Conservation (phyloP, 2,329 filamentous ascomycete species). For the Lachnum nothofagi region DNA sequence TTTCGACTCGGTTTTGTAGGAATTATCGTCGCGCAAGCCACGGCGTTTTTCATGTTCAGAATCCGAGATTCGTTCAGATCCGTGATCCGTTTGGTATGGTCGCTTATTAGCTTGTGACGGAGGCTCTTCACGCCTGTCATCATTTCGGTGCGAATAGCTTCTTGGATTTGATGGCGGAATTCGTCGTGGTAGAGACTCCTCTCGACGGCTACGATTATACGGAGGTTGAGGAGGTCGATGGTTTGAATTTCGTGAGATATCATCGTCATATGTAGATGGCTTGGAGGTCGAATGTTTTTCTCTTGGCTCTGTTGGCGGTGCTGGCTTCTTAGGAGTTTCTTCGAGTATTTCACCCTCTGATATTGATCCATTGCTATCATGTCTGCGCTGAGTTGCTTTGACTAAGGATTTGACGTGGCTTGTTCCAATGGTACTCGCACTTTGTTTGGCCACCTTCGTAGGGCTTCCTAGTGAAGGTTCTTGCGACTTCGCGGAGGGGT, state of each 20-base stretch:
- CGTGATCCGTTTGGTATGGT: slow-evolving; percentile 11
- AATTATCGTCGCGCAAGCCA: slow-evolving; percentile 20
- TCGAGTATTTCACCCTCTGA: slow-evolving; percentile 33
- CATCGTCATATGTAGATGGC: slow-evolving; percentile 13
- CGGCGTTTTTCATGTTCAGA: slow-evolving; percentile 18
- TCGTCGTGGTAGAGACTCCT: slow-evolving; percentile 20
- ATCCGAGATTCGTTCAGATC: slow-evolving; percentile 18
- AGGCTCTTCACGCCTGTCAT: slow-evolving; percentile 22
- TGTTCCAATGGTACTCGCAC: slow-evolving; percentile 11
- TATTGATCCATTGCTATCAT: slow-evolving; percentile 21
- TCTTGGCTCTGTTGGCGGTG: slow-evolving; percentile 19
- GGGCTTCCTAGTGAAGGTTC: slow-evolving; percentile 23
- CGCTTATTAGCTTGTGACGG: slow-evolving; percentile 17
- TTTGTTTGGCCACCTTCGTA: slow-evolving; percentile 14
- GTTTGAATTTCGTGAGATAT: neutral
- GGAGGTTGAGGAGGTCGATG: slow-evolving; percentile 7
- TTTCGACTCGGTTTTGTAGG: slow-evolving; percentile 4
- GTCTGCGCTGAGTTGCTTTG: slow-evolving; percentile 12
- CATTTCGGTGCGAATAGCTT: slow-evolving; percentile 12
- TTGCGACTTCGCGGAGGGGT: slow-evolving; percentile 16
- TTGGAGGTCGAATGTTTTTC: slow-evolving; percentile 14
- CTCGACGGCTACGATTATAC: slow-evolving; percentile 2
- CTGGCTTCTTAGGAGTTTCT: slow-evolving; percentile 20
- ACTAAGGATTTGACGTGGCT: slow-evolving; percentile 6
- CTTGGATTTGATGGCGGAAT: slow-evolving; percentile 13